Base-by-base conservation (phyloP, 2,329 filamentous ascomycete species). In the Cercospora citrullina region DNA sequence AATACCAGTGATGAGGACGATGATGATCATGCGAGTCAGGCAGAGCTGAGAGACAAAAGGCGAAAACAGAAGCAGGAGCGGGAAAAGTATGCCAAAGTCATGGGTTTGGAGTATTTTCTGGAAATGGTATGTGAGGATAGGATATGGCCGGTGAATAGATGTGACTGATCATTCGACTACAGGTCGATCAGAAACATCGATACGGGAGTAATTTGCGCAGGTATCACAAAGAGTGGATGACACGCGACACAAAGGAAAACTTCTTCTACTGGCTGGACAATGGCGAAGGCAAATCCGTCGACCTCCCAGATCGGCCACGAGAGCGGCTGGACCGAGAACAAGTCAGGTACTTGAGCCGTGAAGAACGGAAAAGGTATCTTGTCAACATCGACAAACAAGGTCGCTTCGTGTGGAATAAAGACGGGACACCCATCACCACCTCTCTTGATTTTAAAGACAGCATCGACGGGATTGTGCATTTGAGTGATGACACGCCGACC, bases 221-320 rank as follows among this genome's bases (percentile, higher is more conserved):
- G 33, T 97, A 97, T 74, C 94, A 97, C 75, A 87, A 88, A 68
- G 88, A 91, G 71, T 97, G 94, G 94, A 93, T 93, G 78, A 87
- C 86, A 68, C 83, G 87, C 1, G 84, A 91, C 30, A 94, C 92
- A 0, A 87, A 88, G 4, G 90, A 97, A 77, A 96, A 95, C 76
- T 97, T 94, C 84, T 97, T 97, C 78, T 94, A 93, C 80, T 97
- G 94, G 93, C 84, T 97, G 1, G 94, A 97, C 77, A 84, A 91
- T 67, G 94, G 94, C 5, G 89, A 90, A 60, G 94, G 94, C 0
- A 88, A 83, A 72, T 79, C 86, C 45, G 77, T 95, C 53, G 90
- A 94, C 70, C 81, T 94, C 12, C 85, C 88, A 3, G 85, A 87
- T 0, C 93, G 93, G 71, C 89, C 92, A 1, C 85, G 94, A 39